These are phyloP conservation scores for Chrysosporium keratinophilum DNA, from an alignment of 2,329 filamentous ascomycete genomes.

Conservation along the genomic window DNA sequence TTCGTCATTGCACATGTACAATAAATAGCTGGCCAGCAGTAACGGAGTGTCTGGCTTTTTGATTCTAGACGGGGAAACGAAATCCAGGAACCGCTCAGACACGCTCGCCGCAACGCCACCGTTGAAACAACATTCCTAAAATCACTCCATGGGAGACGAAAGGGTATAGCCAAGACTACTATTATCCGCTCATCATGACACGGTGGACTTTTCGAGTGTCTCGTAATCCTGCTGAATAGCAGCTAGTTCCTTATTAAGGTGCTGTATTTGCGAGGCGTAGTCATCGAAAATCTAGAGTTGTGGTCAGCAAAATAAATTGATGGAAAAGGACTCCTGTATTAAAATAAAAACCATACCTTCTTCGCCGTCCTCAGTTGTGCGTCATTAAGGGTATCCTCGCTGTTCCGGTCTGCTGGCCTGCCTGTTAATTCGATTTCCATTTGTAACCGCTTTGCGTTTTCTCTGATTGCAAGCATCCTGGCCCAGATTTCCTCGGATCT, in stretches of 20 bases:
- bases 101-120: not conserved
- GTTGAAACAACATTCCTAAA: not conserved
- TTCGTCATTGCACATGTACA: slow-evolving; percentile 12
- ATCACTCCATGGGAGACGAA: not conserved
- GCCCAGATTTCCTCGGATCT: slow-evolving; percentile 58
- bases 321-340: slow-evolving; percentile 24
- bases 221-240: slow-evolving; percentile 50
- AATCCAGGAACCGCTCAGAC: not conserved
- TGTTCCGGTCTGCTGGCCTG: slow-evolving; percentile 28
- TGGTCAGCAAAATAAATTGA: slow-evolving; percentile 14
- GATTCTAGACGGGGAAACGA: not conserved
- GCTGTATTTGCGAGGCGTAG: slow-evolving; percentile 43
- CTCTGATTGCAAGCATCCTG: slow-evolving; percentile 52
- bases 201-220: slow-evolving; percentile 40
- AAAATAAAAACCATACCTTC: slow-evolving; percentile 40
- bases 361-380: slow-evolving; percentile 49
- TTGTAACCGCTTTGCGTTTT: slow-evolving; percentile 49
- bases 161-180: not conserved
- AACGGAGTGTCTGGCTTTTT: slow-evolving; percentile 6
- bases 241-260: slow-evolving; percentile 51
- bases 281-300: slow-evolving; percentile 39
- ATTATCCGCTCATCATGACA: slow-evolving; percentile 11
- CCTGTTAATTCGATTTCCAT: slow-evolving; percentile 50
- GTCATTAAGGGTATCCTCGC: slow-evolving; percentile 44
- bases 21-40: slow-evolving; percentile 6